Percentiles rank a stretch among this genome's conserved stretches.
phyloP scores from a whole-genome alignment of 2,329 filamentous ascomycete species.

The Paradendryphiella salina region DNA sequence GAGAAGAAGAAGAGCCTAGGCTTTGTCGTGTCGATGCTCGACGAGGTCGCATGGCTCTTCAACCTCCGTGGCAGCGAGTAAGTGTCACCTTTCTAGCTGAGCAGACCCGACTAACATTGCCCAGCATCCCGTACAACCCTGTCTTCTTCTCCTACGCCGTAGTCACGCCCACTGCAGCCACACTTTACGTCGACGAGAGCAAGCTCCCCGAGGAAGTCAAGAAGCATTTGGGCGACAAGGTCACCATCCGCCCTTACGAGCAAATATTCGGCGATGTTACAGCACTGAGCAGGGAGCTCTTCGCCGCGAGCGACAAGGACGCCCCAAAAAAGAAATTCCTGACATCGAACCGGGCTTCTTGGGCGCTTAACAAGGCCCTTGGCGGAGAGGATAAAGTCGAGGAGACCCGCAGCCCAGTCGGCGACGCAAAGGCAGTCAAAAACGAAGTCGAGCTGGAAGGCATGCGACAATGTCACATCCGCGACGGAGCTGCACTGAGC shows the following conservation, averaged over 20 bases:
- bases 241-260: slow-evolving; percentile 79
- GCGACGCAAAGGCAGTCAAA: slow-evolving; percentile 91
- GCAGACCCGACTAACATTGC: slow-evolving; percentile 10
- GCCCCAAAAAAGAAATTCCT: slow-evolving; percentile 66
- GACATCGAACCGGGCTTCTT: slow-evolving; percentile 86
- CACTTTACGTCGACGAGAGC: slow-evolving; percentile 79
- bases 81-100: slow-evolving; percentile 20
- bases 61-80: slow-evolving; percentile 89
- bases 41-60: slow-evolving; percentile 98
- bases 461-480: slow-evolving; percentile 91
- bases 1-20: slow-evolving; percentile 86
- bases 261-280: slow-evolving; percentile 79
- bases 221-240: slow-evolving; percentile 68
- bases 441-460: slow-evolving; percentile 86
- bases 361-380: slow-evolving; percentile 84
- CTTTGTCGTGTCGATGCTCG: slow-evolving; percentile 90
- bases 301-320: slow-evolving; percentile 42
- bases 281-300: slow-evolving; percentile 57
- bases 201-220: slow-evolving; percentile 73
- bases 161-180: slow-evolving; percentile 74
- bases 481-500: slow-evolving; percentile 86
- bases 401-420: slow-evolving; percentile 82
- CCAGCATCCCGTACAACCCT: slow-evolving; percentile 88
- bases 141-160: slow-evolving; percentile 98
- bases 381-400: slow-evolving; percentile 86